A percentile compares a stretch with the other conserved stretches of the same genome.
Evolutionary conservation across 164 flowering plant genomes (phyloP).

Genomic region (Vitis amurensis): DNA sequence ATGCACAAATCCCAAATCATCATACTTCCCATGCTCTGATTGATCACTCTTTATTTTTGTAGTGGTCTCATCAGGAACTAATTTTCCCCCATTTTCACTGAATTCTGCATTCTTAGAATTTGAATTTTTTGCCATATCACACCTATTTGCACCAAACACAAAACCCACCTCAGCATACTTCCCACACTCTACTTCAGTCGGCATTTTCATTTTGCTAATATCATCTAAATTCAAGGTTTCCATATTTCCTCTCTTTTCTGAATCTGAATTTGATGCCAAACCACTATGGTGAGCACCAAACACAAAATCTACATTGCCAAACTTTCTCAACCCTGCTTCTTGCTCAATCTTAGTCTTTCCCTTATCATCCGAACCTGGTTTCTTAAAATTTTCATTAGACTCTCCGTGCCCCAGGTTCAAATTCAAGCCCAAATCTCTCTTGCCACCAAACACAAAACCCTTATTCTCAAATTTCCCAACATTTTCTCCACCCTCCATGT

Average conservation of each 20-base stretch:
- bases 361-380: too few species aligned
- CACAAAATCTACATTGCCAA: slow-evolving; percentile 10
- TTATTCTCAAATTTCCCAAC: slow-evolving; percentile 9
- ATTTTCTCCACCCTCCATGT: not conserved
- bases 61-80: not conserved
- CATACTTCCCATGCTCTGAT: not conserved
- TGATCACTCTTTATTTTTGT: not conserved
- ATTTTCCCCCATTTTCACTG: not conserved
- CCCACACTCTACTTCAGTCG: not conserved
- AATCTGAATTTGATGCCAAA: not conserved
- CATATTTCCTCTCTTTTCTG: not conserved
- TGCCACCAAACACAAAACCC: slow-evolving; percentile 24
- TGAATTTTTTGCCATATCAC: not conserved
- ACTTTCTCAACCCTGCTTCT: not conserved
- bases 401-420: not conserved
- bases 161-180: slow-evolving; percentile 14
- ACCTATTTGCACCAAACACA: slow-evolving; percentile 22
- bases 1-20: slow-evolving; percentile 4
- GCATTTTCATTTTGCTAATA: not conserved
- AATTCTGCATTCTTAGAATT: slow-evolving; percentile 1
- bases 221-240: not conserved
- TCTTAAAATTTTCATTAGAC: too few species aligned
- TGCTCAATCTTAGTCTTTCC: too few species aligned
- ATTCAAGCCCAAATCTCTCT: not conserved
- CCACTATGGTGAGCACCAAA: slow-evolving; percentile 12